Evolutionary conservation across 176 grass and related monocot genomes (phyloP).

Genomic region (Oryza rufipogon): DNA sequence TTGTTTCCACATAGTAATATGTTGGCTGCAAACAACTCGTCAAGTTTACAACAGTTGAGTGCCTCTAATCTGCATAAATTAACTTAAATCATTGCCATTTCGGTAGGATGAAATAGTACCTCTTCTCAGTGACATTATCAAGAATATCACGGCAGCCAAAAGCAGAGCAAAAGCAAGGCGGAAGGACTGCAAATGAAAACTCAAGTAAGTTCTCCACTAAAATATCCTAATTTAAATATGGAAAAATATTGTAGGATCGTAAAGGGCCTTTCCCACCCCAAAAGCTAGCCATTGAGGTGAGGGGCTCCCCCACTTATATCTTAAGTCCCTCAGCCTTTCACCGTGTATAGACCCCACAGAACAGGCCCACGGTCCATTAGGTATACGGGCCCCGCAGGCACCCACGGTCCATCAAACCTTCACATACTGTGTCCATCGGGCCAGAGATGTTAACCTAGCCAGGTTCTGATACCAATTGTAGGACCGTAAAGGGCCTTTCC

Average conservation of each 20-base stretch:
- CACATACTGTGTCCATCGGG: too few species aligned
- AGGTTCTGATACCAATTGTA: too few species aligned
- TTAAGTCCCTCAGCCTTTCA: too few species aligned
- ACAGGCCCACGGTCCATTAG: too few species aligned
- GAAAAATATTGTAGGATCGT: neutral
- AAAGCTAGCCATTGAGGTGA: too few species aligned
- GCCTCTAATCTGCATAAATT: neutral
- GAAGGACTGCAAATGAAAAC: constrained; percentile 73
- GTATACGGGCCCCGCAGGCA: too few species aligned
- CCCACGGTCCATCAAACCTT: too few species aligned
- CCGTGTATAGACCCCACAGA: too few species aligned
- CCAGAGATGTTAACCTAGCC: too few species aligned
- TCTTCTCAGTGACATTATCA: constrained; percentile 75
- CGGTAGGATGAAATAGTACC: constrained; percentile 47
- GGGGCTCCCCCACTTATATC: too few species aligned
- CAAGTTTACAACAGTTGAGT: neutral
- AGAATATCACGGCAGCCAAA: constrained; percentile 65
- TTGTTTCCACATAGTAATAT: neutral
- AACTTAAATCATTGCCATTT: neutral
- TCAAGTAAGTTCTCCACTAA: neutral
- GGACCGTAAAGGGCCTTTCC: too few species aligned
- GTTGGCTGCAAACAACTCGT: neutral
- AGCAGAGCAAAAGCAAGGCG: constrained; percentile 71
- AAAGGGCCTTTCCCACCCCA: too few species aligned
- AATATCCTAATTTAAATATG: neutral